Percentiles rank a stretch among this genome's conserved stretches.
Conservation (phyloP, 306 rosid species). For the Cicer chorassanicum region DNA sequence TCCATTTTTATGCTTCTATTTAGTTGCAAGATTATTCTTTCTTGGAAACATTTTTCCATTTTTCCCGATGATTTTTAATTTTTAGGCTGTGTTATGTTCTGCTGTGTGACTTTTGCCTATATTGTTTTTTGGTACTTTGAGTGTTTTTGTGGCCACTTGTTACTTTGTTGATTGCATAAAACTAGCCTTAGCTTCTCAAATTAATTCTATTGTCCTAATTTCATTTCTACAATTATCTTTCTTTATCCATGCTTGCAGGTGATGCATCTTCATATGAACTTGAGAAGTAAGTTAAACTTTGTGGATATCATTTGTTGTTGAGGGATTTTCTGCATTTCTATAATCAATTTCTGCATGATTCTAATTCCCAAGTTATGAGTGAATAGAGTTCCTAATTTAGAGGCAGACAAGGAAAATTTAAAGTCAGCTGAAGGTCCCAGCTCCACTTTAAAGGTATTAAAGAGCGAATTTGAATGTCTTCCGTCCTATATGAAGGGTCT, state of each 20-base stretch:
- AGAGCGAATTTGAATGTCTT: conserved; percentile 75
- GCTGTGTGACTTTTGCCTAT: neutral
- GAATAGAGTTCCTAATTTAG: conserved; percentile 50
- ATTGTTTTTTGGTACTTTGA: conserved; percentile 2
- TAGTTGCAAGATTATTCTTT: conserved; percentile 17
- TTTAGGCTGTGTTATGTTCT: conserved; percentile 18
- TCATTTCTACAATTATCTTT: conserved; percentile 26
- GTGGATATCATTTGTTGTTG: conserved; percentile 28
- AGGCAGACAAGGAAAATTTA: conserved; percentile 45
- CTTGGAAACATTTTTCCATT: conserved; percentile 4
- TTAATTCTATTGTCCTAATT: conserved; percentile 33
- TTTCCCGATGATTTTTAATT: neutral
- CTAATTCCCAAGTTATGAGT: conserved; percentile 40
- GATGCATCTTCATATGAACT: conserved; percentile 47
- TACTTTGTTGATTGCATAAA: neutral
- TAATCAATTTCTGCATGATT: conserved; percentile 36
- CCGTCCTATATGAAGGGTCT: conserved; percentile 82
- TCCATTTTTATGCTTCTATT: conserved; percentile 14
- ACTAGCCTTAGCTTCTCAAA: conserved; percentile 35
- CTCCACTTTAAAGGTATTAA: conserved; percentile 51
- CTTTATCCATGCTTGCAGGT: conserved; percentile 43
- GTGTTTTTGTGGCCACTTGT: neutral
- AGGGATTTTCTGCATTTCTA: conserved; percentile 29
- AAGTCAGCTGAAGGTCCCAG: conserved; percentile 49
- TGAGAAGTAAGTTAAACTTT: conserved; percentile 56